Conservation (phyloP, 306 rosid genomes). For the Dalbergia oliveri region DNA sequence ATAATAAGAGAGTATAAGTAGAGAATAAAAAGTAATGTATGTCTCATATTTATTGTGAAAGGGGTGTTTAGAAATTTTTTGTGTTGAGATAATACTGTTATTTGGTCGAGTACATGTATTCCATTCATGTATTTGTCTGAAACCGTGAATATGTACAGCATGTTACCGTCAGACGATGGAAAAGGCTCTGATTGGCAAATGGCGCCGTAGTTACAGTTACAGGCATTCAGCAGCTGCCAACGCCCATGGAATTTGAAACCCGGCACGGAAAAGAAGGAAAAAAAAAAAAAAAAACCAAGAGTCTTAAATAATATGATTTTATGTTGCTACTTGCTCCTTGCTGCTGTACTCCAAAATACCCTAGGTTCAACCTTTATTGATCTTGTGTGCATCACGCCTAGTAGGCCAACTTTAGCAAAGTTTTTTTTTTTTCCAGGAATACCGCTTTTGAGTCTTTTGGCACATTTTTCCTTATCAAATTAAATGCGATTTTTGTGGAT, state of each 20-base stretch:
- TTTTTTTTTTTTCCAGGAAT: not conserved
- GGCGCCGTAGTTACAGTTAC: not conserved
- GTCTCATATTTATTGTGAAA: no score
- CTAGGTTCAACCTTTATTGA: no score
- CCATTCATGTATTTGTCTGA: no score
- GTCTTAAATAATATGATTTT: not conserved
- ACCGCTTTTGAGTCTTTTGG: not conserved
- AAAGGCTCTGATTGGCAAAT: not conserved
- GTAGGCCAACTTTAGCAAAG: not conserved
- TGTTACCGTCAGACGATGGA: not conserved
- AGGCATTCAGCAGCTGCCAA: not conserved
- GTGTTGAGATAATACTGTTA: no score
- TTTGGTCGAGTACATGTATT: not conserved
- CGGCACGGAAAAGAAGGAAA: no score
- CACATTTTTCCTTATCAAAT: not conserved
- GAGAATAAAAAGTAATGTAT: no score
- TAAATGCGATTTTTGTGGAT: not conserved
- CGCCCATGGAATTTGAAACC: not conserved
- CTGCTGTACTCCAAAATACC: no score
- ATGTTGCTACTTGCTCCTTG: not conserved
- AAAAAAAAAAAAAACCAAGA: no score
- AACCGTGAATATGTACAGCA: no score
- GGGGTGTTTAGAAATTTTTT: no score
- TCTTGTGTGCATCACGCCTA: no score
- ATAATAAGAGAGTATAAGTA: no score